Evolutionary conservation across 179 eudicot species (phyloP).

Genomic region (Beta corolliflora): DNA sequence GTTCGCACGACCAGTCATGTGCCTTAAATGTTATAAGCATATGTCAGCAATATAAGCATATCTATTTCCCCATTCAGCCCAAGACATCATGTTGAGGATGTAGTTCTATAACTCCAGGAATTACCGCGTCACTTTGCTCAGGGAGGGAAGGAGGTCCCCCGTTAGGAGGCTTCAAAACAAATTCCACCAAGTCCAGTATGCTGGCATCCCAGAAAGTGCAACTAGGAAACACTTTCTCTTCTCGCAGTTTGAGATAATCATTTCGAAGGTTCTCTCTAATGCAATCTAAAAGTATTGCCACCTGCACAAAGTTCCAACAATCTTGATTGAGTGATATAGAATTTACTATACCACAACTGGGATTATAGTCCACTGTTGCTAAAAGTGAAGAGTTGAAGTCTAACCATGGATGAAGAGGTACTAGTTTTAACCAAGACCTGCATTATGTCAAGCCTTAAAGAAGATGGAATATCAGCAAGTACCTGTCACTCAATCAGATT

Average conservation of each 20-base stretch:
- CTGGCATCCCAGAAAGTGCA: slow-evolving; percentile 57
- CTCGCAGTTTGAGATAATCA: slow-evolving; percentile 40
- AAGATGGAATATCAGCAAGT: slow-evolving; percentile 79
- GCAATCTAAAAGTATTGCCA: slow-evolving; percentile 71
- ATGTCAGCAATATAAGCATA: background rate
- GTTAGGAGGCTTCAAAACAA: slow-evolving; percentile 67
- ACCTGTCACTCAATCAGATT: slow-evolving; percentile 44
- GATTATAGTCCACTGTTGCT: background rate
- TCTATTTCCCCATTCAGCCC: background rate
- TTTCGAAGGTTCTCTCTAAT: slow-evolving; percentile 63
- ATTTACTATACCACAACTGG: background rate
- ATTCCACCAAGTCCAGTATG: slow-evolving; percentile 69
- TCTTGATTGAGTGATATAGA: slow-evolving; percentile 4
- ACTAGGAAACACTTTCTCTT: slow-evolving; percentile 27
- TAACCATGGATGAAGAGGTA: slow-evolving; percentile 88
- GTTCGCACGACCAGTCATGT: too few species aligned
- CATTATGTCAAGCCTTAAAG: slow-evolving; percentile 66
- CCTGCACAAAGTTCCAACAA: slow-evolving; percentile 43
- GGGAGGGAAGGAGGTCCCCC: slow-evolving; percentile 95
- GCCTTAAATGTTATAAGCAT: too few species aligned
- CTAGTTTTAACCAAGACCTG: slow-evolving; percentile 57
- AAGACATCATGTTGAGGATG: slow-evolving; percentile 6
- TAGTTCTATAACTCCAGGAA: background rate
- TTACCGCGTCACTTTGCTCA: slow-evolving; percentile 77
- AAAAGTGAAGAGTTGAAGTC: slow-evolving; percentile 19